A percentile compares a stretch with the other conserved stretches of the same genome.
These are phyloP conservation scores for Colletotrichum plurivorum DNA, from an alignment of 2,329 filamentous ascomycete species.

Conservation along the genomic window DNA sequence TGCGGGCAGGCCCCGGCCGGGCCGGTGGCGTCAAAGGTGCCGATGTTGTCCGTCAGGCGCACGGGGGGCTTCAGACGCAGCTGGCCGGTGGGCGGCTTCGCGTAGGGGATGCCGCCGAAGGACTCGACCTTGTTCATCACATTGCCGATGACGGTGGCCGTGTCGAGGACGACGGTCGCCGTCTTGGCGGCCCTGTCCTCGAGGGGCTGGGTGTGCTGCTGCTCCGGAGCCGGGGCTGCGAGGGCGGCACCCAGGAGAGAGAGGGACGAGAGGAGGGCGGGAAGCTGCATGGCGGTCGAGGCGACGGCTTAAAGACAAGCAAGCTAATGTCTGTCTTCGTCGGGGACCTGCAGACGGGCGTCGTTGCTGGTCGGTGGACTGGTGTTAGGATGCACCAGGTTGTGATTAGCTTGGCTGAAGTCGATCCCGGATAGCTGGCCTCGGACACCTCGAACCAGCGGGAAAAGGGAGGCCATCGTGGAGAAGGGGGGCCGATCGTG, in stretches of 20 bases:
- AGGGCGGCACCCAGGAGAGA: conserved; percentile 29
- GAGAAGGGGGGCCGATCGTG: conserved; percentile 7
- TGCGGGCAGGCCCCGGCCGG: conserved; percentile 70
- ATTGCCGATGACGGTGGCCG: conserved; percentile 44
- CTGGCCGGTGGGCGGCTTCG: conserved; percentile 69
- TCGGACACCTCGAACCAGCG: conserved; percentile 4
- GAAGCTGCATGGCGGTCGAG: conserved; percentile 25
- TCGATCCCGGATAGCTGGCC: conserved; percentile 22
- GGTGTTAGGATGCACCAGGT: conserved; percentile 13
- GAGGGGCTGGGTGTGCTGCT: conserved; percentile 17
- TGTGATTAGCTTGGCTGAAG: conserved; percentile 25
- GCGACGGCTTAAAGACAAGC: background rate
- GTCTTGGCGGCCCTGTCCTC: conserved; percentile 26
- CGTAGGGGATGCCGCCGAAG: conserved; percentile 76
- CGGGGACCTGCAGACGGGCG: background rate
- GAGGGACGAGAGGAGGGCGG: conserved; percentile 30
- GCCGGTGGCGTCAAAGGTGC: conserved; percentile 66
- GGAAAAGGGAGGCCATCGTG: background rate
- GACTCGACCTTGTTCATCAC: conserved; percentile 60
- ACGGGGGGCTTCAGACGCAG: conserved; percentile 74
- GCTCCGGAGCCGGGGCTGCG: conserved; percentile 4
- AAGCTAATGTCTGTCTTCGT: background rate
- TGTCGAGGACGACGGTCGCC: conserved; percentile 41
- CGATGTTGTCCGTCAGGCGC: conserved; percentile 62
- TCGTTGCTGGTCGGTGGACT: background rate